A percentile compares a stretch with the other conserved stretches of the same genome.
These are phyloP conservation scores for Quercus suber DNA, from an alignment of 306 rosid genomes.

Conservation along the genomic window DNA sequence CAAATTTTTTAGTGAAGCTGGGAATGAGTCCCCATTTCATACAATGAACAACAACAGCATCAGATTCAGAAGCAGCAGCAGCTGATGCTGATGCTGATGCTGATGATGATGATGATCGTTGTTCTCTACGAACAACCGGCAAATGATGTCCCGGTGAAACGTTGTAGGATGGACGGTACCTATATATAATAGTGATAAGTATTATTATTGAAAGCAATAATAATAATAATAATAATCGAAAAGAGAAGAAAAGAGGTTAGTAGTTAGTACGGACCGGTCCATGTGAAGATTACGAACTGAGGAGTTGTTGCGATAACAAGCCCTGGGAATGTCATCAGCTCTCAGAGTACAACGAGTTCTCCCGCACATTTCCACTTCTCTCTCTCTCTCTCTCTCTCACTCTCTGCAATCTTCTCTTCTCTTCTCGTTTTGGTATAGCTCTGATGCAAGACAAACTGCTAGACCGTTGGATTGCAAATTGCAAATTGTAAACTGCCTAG, in stretches of 20 bases:
- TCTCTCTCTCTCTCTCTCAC: not conserved
- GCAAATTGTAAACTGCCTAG: no score
- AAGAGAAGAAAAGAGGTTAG: not conserved
- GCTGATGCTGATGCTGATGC: no score
- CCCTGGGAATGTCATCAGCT: constrained; percentile 64
- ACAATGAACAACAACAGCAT: constrained; percentile 55
- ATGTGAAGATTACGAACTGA: constrained; percentile 47
- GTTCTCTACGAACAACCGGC: constrained; percentile 78
- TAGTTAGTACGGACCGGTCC: constrained; percentile 41
- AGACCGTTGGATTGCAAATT: no score
- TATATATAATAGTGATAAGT: not conserved
- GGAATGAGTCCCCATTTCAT: constrained; percentile 97
- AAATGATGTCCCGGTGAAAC: constrained; percentile 67
- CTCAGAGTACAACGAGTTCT: constrained; percentile 67
- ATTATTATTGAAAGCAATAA: not conserved
- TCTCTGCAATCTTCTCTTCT: not conserved
- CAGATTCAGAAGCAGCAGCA: constrained; percentile 36
- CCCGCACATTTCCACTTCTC: constrained; percentile 59
- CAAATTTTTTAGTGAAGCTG: constrained; percentile 81
- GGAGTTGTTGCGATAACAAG: constrained; percentile 49
- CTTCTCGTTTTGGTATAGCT: not conserved
- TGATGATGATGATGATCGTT: constrained; percentile 15
- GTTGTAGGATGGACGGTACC: constrained; percentile 72
- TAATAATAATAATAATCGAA: not conserved
- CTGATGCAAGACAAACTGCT: no score